phyloP scores from a whole-genome alignment of 2,329 filamentous ascomycete genomes.

The Pleoardoris graminearum region DNA sequence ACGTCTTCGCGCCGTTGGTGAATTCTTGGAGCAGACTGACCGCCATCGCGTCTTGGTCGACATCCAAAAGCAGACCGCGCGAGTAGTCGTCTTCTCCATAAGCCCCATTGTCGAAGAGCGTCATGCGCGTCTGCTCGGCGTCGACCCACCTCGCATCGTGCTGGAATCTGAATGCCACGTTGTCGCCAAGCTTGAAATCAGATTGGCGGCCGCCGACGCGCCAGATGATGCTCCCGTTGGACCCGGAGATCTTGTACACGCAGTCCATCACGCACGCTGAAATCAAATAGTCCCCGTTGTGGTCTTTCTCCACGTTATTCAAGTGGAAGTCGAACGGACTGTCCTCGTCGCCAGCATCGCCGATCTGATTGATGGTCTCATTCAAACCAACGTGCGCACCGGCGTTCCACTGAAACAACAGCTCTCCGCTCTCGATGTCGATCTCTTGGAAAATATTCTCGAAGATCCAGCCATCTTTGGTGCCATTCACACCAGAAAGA shows the following conservation, averaged over 20 bases:
- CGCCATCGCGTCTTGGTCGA: constrained; percentile 39
- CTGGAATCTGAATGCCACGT: constrained; percentile 55
- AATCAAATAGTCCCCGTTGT: constrained; percentile 25
- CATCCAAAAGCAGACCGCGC: constrained; percentile 44
- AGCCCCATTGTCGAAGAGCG: constrained; percentile 47
- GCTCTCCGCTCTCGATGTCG: constrained; percentile 45
- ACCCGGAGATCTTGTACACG: constrained; percentile 23
- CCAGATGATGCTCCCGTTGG: constrained; percentile 30
- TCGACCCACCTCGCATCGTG: constrained; percentile 43
- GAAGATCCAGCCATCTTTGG: constrained; percentile 46
- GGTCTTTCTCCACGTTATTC: constrained; percentile 39
- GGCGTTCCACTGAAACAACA: constrained; percentile 49
- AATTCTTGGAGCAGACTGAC: constrained; percentile 53
- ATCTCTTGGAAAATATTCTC: constrained; percentile 52
- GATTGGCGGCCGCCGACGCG: constrained; percentile 29
- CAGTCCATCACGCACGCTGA: constrained; percentile 23
- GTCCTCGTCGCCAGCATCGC: constrained; percentile 30
- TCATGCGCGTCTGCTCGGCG: constrained; percentile 28
- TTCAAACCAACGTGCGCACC: constrained; percentile 39
- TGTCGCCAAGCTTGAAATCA: constrained; percentile 33
- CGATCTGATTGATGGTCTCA: constrained; percentile 27
- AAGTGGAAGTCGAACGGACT: constrained; percentile 46
- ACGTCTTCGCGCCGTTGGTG: constrained; percentile 44
- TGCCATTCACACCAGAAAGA: constrained; percentile 43
- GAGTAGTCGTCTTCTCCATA: constrained; percentile 19